Evolutionary conservation across 129 eudicot genomes (phyloP).

Genomic region (Artemisia tridentata): DNA sequence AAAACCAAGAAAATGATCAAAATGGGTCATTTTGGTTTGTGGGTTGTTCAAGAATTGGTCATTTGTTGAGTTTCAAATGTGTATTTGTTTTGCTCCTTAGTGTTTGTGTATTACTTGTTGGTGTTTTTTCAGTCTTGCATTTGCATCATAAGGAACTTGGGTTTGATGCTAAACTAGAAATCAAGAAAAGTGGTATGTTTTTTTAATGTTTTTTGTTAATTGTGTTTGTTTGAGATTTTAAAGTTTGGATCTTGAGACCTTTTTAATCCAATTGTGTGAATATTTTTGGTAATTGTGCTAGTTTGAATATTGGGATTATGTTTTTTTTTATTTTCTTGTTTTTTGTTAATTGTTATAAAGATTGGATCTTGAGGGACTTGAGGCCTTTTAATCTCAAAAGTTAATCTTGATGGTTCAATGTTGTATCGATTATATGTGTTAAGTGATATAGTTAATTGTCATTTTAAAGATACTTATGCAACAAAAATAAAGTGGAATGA

Average conservation of each 20-base stretch:
- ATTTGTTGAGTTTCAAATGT: slow-evolving; percentile 50
- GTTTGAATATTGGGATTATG: neutral
- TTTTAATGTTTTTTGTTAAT: slow-evolving; percentile 8
- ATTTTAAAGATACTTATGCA: no score
- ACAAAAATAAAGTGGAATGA: no score
- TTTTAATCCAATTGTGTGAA: neutral
- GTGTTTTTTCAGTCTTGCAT: slow-evolving; percentile 49
- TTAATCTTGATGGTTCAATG: no score
- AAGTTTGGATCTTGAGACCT: neutral
- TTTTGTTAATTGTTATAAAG: slow-evolving; percentile 2
- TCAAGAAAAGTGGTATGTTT: slow-evolving; percentile 56
- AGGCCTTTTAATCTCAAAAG: no score
- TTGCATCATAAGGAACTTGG: slow-evolving; percentile 32
- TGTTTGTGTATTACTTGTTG: slow-evolving; percentile 43
- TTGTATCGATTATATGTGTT: no score
- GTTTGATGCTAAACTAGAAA: slow-evolving; percentile 58
- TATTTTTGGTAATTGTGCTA: neutral
- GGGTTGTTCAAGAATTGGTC: slow-evolving; percentile 29
- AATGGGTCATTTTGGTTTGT: slow-evolving; percentile 12
- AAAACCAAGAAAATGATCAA: slow-evolving; percentile 25
- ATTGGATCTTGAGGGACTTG: no score
- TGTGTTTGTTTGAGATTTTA: neutral
- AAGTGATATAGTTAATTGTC: no score
- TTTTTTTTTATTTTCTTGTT: slow-evolving; percentile 10
- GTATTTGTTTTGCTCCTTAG: slow-evolving; percentile 52